Conservation (phyloP, 2,329 filamentous ascomycete species). For the Scedosporium dehoogii region DNA sequence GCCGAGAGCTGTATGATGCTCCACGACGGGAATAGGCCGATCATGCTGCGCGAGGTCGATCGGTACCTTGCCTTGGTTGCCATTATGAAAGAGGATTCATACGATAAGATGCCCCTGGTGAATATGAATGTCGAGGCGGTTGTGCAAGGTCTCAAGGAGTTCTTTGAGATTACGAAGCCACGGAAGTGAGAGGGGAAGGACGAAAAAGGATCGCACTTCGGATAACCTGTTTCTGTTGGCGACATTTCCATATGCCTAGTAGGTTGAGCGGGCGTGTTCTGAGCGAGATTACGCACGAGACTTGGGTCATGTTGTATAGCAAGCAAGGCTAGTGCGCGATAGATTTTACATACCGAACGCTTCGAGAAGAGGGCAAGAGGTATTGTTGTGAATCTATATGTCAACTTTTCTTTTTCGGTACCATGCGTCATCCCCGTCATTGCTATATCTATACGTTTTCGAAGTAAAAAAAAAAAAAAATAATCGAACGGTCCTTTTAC, state of each 20-base stretch:
- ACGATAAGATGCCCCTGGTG: constrained; percentile 74
- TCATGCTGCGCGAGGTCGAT: constrained; percentile 60
- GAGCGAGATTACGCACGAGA: neutral
- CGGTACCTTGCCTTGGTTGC: constrained; percentile 72
- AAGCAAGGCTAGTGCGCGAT: neutral
- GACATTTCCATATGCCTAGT: too few relatives aligned
- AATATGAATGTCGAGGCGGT: constrained; percentile 82
- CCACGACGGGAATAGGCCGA: constrained; percentile 52
- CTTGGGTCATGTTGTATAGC: neutral
- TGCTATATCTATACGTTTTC: neutral
- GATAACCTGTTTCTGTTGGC: neutral
- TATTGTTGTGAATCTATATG: neutral
- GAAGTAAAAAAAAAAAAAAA: too few relatives aligned
- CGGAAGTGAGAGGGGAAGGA: constrained; percentile 23
- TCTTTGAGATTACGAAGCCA: constrained; percentile 63
- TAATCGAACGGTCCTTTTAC: neutral
- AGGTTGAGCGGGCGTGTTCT: neutral
- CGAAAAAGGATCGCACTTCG: neutral
- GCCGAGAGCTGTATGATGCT: constrained; percentile 61
- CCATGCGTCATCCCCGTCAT: neutral
- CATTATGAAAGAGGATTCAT: constrained; percentile 77
- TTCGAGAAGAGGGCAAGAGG: neutral
- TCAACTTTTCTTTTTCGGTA: neutral
- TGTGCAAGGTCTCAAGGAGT: constrained; percentile 67
- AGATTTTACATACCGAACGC: too few relatives aligned